phyloP scores from a whole-genome alignment of 352 stramenopile species.

The Pythium rishiriense region DNA sequence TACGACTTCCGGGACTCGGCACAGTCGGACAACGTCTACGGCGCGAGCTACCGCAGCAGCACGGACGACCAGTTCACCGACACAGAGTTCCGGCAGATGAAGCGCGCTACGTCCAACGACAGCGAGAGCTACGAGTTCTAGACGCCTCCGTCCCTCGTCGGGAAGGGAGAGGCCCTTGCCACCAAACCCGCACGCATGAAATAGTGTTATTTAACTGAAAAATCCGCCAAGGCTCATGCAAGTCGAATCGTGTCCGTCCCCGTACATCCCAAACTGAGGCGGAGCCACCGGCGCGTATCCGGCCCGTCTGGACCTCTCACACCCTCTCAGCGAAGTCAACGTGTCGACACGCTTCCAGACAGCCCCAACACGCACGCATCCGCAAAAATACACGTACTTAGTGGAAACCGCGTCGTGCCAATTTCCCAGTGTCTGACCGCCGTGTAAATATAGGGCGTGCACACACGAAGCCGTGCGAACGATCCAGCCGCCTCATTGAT shows the following conservation, averaged over 20 bases:
- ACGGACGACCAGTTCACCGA: constrained; percentile 24
- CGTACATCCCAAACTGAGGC: no score
- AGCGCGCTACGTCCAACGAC: constrained; percentile 42
- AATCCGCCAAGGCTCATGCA: background rate
- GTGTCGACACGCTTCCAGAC: background rate
- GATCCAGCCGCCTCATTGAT: no score
- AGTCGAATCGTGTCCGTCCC: no score
- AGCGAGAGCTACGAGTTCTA: constrained; percentile 82
- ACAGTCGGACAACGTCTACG: constrained; percentile 19
- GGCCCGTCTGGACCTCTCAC: background rate
- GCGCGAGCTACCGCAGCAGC: constrained; percentile 19
- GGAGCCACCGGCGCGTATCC: background rate
- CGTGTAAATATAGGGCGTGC: background rate
- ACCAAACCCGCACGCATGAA: constrained; percentile 2
- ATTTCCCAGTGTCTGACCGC: background rate
- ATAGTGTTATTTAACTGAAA: constrained; percentile 31
- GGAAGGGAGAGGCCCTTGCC: constrained; percentile 1
- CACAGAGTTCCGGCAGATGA: constrained; percentile 28
- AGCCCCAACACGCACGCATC: background rate
- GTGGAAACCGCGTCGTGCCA: background rate
- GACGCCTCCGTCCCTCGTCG: constrained; percentile 12
- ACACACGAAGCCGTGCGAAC: background rate
- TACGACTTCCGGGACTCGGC: constrained; percentile 19
- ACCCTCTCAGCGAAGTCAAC: background rate
- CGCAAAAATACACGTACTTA: background rate